Conservation (phyloP, 2,329 filamentous ascomycete species). For the Didymella pomorum region DNA sequence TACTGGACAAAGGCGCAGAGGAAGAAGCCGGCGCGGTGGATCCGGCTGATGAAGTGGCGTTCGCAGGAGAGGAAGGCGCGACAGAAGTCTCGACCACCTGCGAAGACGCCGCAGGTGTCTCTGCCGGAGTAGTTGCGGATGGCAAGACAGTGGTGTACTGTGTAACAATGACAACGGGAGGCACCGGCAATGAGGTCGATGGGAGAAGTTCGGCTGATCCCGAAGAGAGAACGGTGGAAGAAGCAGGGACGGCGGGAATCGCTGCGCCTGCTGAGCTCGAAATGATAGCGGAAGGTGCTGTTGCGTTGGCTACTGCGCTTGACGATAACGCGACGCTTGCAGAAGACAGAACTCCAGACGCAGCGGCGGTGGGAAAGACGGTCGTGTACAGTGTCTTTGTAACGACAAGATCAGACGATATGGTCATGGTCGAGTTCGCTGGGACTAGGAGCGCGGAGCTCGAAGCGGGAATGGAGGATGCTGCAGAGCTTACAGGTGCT, state of each 20-base stretch:
- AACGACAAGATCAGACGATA: constrained; percentile 28
- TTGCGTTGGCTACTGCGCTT: neutral
- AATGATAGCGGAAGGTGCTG: neutral
- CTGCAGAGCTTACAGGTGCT: constrained; percentile 6
- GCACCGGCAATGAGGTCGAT: constrained; percentile 28
- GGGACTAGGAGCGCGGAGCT: constrained; percentile 9
- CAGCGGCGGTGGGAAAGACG: constrained; percentile 27
- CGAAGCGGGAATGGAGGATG: neutral
- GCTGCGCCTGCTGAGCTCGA: constrained; percentile 15
- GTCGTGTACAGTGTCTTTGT: constrained; percentile 44
- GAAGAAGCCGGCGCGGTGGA: neutral
- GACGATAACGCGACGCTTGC: constrained; percentile 8
- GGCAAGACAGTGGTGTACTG: constrained; percentile 38
- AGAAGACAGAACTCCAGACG: constrained; percentile 11
- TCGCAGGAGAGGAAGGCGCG: constrained; percentile 3
- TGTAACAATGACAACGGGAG: constrained; percentile 43
- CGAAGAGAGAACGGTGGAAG: constrained; percentile 9
- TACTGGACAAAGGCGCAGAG: neutral
- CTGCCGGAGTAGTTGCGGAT: constrained; percentile 10
- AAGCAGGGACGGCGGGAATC: constrained; percentile 1
- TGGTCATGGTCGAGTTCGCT: constrained; percentile 21
- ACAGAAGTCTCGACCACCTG: neutral
- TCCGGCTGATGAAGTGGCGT: constrained; percentile 1
- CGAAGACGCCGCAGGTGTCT: constrained; percentile 10
- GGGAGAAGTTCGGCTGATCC: constrained; percentile 11